Conservation (phyloP, 805 yeast genomes). For the Teunomyces aglyptinius region DNA sequence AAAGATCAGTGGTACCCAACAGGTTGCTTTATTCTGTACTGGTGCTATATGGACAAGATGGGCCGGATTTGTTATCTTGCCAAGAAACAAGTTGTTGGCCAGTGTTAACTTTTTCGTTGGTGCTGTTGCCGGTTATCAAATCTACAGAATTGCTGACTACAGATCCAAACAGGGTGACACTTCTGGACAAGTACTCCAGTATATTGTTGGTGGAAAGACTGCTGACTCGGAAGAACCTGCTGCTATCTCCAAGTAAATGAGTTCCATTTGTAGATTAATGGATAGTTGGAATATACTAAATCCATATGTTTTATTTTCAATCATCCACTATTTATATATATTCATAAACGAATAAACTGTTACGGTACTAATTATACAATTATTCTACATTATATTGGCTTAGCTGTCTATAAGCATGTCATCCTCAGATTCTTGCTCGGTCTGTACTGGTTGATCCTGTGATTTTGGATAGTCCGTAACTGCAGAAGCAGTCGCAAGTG, state of each 20-base stretch:
- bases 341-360: not conserved
- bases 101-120: conserved; percentile 93
- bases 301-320: no score
- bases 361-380: conserved; percentile 3
- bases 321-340: not conserved
- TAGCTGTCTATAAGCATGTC: conserved; percentile 10
- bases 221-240: conserved; percentile 8
- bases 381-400: conserved; percentile 4
- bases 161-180: conserved; percentile 66
- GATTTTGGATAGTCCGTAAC: not conserved
- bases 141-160: conserved; percentile 66
- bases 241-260: conserved; percentile 4
- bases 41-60: conserved; percentile 98
- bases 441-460: not conserved
- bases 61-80: conserved; percentile 86
- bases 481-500: not conserved
- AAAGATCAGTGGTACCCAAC: conserved; percentile 85
- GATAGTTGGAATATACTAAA: not conserved
- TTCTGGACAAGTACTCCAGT: conserved; percentile 51
- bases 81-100: conserved; percentile 83
- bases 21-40: conserved; percentile 81
- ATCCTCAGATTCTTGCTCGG: conserved; percentile 6
- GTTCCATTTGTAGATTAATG: conserved; percentile 1
- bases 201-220: conserved; percentile 52
- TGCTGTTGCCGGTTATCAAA: conserved; percentile 82